Percentiles rank a stretch among this genome's conserved stretches.
phyloP scores from a whole-genome alignment of 2,329 filamentous ascomycete genomes.

The Epicoccum sorghinum region DNA sequence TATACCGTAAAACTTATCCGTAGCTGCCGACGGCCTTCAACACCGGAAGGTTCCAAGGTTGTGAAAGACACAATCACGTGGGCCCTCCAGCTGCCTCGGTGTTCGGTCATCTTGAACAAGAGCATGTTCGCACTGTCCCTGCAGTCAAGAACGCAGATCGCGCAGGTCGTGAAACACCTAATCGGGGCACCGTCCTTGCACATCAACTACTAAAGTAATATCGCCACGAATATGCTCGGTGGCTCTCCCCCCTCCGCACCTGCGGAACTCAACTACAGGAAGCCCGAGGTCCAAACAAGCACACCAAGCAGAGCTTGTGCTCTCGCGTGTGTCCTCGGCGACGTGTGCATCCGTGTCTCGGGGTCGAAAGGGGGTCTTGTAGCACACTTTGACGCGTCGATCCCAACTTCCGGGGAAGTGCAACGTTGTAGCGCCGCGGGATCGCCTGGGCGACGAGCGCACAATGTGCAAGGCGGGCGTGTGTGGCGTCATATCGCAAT shows the following conservation, averaged over 20 bases:
- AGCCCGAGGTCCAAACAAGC: conserved; percentile 15
- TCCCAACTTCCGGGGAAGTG: background rate
- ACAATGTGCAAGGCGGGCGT: background rate
- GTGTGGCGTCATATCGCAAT: background rate
- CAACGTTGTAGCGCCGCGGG: background rate
- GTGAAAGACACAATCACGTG: conserved; percentile 9
- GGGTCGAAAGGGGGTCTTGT: conserved; percentile 1
- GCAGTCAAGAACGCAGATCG: background rate
- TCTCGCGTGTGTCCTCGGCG: conserved; percentile 7
- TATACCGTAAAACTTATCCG: background rate
- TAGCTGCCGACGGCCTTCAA: background rate
- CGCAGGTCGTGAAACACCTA: background rate
- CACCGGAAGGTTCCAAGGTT: background rate
- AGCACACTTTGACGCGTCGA: background rate
- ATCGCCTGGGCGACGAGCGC: background rate
- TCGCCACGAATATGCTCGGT: background rate
- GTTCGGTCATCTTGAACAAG: background rate
- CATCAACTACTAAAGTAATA: background rate
- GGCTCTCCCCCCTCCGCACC: background rate
- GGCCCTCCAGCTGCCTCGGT: background rate
- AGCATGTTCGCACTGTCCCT: background rate
- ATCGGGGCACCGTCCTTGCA: background rate
- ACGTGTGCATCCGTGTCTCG: background rate
- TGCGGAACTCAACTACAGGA: background rate
- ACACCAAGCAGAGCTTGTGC: conserved; percentile 11